Conservation (phyloP, 2,329 filamentous ascomycete species). For the Botrytis byssoidea region DNA sequence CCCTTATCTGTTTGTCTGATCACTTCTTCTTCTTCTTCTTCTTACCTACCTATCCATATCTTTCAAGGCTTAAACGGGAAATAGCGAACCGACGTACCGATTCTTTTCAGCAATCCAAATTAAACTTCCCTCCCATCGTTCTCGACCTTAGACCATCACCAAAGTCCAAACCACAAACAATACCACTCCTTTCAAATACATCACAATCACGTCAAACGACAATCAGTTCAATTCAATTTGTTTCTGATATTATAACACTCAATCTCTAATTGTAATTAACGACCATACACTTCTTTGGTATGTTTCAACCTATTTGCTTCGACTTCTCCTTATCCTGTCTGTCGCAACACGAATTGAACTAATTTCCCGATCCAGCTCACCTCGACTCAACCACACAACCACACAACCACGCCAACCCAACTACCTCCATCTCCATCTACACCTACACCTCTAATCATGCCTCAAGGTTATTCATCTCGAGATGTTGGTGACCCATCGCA, state of each 20-base stretch:
- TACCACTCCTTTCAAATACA: slow-evolving; percentile 9
- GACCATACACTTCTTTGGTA: neutral
- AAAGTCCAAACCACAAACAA: neutral
- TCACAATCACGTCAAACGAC: neutral
- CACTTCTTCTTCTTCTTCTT: neutral
- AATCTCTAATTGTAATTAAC: slow-evolving; percentile 13
- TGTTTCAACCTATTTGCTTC: neutral
- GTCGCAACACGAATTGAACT: slow-evolving; percentile 13
- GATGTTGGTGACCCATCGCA: slow-evolving; percentile 67
- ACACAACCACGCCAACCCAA: neutral
- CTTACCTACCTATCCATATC: too few species aligned
- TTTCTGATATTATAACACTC: neutral
- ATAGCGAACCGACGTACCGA: slow-evolving; percentile 14
- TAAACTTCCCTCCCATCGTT: slow-evolving; percentile 9
- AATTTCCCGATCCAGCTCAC: slow-evolving; percentile 15
- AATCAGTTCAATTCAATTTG: neutral
- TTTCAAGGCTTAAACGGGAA: slow-evolving; percentile 14
- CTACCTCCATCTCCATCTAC: neutral
- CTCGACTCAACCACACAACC: neutral
- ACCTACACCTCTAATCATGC: slow-evolving; percentile 40
- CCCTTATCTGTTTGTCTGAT: neutral
- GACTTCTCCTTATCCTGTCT: slow-evolving; percentile 13
- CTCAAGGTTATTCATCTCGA: slow-evolving; percentile 66
- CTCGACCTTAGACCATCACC: slow-evolving; percentile 10
- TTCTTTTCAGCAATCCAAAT: slow-evolving; percentile 10